A percentile compares a stretch with the other conserved stretches of the same genome.
Conservation (phyloP, 2,329 filamentous ascomycete genomes). For the Sarocladium oryzae region DNA sequence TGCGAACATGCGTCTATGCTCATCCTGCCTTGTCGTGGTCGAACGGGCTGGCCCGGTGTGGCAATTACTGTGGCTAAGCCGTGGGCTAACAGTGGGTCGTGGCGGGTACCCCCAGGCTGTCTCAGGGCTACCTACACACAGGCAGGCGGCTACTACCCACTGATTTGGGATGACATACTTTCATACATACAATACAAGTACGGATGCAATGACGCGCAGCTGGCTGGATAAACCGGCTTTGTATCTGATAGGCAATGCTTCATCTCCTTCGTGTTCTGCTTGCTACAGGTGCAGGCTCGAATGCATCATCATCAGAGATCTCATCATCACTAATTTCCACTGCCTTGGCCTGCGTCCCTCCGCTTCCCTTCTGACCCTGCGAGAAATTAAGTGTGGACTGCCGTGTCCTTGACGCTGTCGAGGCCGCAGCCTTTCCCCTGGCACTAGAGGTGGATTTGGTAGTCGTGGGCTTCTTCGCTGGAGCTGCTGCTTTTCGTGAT, state of each 20-base stretch:
- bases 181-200: neutral
- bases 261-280: slow-evolving; percentile 26
- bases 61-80: slow-evolving; percentile 1
- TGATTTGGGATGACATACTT: neutral
- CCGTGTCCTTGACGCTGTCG: slow-evolving; percentile 16
- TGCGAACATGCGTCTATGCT: neutral
- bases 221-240: too few species aligned
- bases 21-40: neutral
- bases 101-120: neutral
- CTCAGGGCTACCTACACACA: too few species aligned
- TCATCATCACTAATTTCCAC: slow-evolving; percentile 60
- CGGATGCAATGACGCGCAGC: too few species aligned
- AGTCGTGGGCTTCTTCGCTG: slow-evolving; percentile 11
- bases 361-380: slow-evolving; percentile 33
- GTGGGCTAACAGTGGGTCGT: neutral
- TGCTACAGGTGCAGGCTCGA: slow-evolving; percentile 43
- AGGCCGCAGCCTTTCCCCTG: slow-evolving; percentile 9
- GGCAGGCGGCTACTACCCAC: neutral
- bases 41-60: neutral
- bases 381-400: slow-evolving; percentile 28
- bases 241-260: slow-evolving; percentile 5
- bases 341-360: slow-evolving; percentile 27
- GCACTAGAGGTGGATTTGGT: slow-evolving; percentile 12
- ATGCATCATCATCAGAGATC: slow-evolving; percentile 55
- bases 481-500: slow-evolving; percentile 14